Base-by-base conservation (phyloP, 306 rosid species). In the Rosa chinensis region DNA sequence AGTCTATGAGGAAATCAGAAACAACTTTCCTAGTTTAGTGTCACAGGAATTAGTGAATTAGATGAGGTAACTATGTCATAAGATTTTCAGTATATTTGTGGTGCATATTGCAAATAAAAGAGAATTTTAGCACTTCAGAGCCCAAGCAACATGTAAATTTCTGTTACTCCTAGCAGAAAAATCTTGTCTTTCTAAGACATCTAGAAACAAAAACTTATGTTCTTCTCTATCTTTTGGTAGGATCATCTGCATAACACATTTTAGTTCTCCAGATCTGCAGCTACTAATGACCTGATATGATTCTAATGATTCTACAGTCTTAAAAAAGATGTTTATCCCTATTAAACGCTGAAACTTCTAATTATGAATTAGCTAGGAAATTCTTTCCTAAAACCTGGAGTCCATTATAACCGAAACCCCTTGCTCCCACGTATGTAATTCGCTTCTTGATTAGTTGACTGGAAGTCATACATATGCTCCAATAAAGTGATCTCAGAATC, bases 391-490 rank as follows among this genome's bases (percentile, higher is more conserved):
- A 25, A 56, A 74, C 7, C 23, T 8, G 18, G 0, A 10, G 48
- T 35, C 21, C 69, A 58, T 42, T 20, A 14, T 14, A 14, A 42
- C 28, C 18, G 8, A 75, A 37, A 75, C 56, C 17, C 20, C 75
- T 64, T 64, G n/a, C 21, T 64, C 69, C 44, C 20, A 63, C 0
- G 17, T 35, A 35, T 32, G 69, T 64, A 5, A 64, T 32, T 35
- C n/a, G 21, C 5, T 64, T 64, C 70, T 7, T 17, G 69, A 63
- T 14, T 28, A 28, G 18, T 28, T 5, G 21, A 12, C 58, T 45
- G 23, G 42, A 6, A 70, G n/a, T 70, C 74, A 12, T 70, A 47
- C 42, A 47, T 44, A 70, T 70, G 42, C 39, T 70, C 53, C 74
- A 23, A 3, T 75, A 43, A 10, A 25, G 21, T 75, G 20, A 32